A percentile compares a stretch with the other conserved stretches of the same genome.
Conservation (phyloP, 352 stramenopile genomes). For the Phytophthora syringae region DNA sequence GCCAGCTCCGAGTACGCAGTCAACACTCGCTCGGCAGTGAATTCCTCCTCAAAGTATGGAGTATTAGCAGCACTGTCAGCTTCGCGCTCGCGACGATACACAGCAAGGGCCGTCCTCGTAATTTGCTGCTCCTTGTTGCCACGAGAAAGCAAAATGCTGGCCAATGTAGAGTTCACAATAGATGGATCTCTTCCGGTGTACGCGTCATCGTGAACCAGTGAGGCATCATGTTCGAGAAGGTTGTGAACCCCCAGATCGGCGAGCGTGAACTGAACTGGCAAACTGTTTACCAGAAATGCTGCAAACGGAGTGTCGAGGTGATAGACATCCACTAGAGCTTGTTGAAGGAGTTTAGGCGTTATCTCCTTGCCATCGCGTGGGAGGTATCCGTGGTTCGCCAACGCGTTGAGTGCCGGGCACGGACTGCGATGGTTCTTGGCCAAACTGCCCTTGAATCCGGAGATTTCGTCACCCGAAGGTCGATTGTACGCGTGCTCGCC, state of each 20-base stretch:
- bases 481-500: slow-evolving; percentile 45
- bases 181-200: slow-evolving; percentile 50
- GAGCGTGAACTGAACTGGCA: slow-evolving; percentile 55
- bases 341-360: slow-evolving; percentile 39
- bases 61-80: slow-evolving; percentile 43
- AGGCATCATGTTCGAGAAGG: slow-evolving; percentile 71
- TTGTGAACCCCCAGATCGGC: slow-evolving; percentile 62
- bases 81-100: slow-evolving; percentile 58
- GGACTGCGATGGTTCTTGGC: slow-evolving; percentile 53
- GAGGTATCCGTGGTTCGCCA: slow-evolving; percentile 71
- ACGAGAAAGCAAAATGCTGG: slow-evolving; percentile 40
- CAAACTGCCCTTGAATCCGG: slow-evolving; percentile 41
- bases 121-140: slow-evolving; percentile 35
- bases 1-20: slow-evolving; percentile 56
- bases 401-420: slow-evolving; percentile 64
- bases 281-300: slow-evolving; percentile 30
- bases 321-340: slow-evolving; percentile 47
- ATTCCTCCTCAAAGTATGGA: slow-evolving; percentile 49
- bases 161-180: slow-evolving; percentile 54
- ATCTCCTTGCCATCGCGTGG: slow-evolving; percentile 61
- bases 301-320: slow-evolving; percentile 44
- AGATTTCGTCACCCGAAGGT: slow-evolving; percentile 35
- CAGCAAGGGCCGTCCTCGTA: slow-evolving; percentile 45
- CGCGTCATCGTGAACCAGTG: slow-evolving; percentile 66
- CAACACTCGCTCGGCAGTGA: slow-evolving; percentile 36